These are phyloP conservation scores for Persicaria tinctoria DNA, from an alignment of 148 eudicot genomes.

Conservation along the genomic window DNA sequence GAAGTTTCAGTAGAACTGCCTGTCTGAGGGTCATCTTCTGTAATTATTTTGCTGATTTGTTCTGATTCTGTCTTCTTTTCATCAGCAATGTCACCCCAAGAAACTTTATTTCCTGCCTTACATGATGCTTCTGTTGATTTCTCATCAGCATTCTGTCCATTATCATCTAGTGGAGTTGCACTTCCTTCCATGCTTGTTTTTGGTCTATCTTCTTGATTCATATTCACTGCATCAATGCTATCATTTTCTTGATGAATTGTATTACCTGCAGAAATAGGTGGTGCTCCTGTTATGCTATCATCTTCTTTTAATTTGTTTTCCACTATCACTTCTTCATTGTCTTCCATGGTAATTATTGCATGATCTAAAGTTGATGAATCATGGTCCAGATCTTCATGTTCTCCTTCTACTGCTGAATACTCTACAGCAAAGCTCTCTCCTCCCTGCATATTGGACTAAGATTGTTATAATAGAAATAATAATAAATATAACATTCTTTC, in stretches of 20 bases:
- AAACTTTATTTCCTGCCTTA: too few relatives aligned
- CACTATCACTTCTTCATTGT: neutral
- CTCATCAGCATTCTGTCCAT: neutral
- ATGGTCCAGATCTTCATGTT: neutral
- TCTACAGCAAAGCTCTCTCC: neutral
- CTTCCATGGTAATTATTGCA: neutral
- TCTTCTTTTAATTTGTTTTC: neutral
- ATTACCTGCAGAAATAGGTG: neutral
- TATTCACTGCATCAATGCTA: neutral
- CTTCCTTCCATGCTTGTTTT: neutral
- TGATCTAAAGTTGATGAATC: neutral
- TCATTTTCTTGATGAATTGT: neutral
- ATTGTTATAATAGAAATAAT: too few relatives aligned
- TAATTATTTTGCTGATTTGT: too few relatives aligned
- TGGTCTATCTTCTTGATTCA: neutral
- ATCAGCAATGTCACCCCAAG: too few relatives aligned
- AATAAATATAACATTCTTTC: too few relatives aligned
- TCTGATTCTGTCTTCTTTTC: too few relatives aligned
- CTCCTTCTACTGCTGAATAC: neutral
- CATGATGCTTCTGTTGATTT: too few relatives aligned
- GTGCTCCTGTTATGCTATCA: neutral
- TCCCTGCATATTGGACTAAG: neutral
- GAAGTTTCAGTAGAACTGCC: too few relatives aligned
- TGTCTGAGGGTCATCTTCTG: too few relatives aligned
- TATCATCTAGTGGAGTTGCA: neutral